Conservation (phyloP, 441 rosid genomes). For the Croton setiger region DNA sequence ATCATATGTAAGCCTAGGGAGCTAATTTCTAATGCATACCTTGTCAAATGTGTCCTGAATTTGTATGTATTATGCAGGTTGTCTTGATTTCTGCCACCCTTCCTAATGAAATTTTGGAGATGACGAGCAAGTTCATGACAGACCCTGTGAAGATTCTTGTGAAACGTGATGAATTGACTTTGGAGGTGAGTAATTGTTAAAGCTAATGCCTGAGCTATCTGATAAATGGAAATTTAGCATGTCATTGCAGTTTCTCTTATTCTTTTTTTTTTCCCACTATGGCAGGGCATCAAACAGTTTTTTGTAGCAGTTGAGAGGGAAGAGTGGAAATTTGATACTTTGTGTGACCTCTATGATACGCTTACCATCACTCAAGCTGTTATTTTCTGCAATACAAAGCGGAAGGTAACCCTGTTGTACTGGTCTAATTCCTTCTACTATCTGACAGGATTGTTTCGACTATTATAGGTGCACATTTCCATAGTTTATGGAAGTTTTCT, state of each 20-base stretch:
- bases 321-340: slow-evolving; percentile 98
- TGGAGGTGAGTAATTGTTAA: slow-evolving; percentile 64
- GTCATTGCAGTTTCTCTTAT: slow-evolving; percentile 12
- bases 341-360: slow-evolving; percentile 92
- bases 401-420: slow-evolving; percentile 52
- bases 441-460: not conserved
- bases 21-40: not conserved
- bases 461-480: not conserved
- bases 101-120: slow-evolving; percentile 97
- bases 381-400: slow-evolving; percentile 94
- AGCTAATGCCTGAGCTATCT: slow-evolving; percentile 51
- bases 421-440: not conserved
- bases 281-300: slow-evolving; percentile 90
- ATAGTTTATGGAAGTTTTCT: not conserved
- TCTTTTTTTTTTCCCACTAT: slow-evolving; percentile 15
- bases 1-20: not conserved
- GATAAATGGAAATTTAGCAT: slow-evolving; percentile 60
- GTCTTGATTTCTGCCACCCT: slow-evolving; percentile 95
- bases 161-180: slow-evolving; percentile 97
- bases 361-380: slow-evolving; percentile 95
- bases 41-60: not conserved
- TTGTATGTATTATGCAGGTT: slow-evolving; percentile 16
- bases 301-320: slow-evolving; percentile 94
- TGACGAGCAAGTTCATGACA: slow-evolving; percentile 92
- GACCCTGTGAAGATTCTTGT: slow-evolving; percentile 97